Conservation (phyloP, 2,329 filamentous ascomycete genomes). For the Berkeleyomyces rouxiae region DNA sequence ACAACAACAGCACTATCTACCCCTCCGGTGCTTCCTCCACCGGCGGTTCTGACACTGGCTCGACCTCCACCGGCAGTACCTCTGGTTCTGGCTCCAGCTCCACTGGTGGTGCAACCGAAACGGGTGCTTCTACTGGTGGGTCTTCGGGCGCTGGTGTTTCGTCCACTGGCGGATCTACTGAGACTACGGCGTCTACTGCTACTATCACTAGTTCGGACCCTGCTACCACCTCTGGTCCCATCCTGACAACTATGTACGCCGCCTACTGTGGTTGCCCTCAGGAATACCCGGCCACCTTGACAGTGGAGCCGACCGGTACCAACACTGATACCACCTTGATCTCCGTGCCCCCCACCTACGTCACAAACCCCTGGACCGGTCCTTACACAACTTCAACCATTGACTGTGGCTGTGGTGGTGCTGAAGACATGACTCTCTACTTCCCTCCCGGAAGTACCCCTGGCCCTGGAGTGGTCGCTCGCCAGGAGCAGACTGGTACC, state of each 20-base stretch:
- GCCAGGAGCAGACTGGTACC: slow-evolving; percentile 5
- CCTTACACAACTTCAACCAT: slow-evolving; percentile 8
- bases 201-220: not conserved
- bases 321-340: slow-evolving; percentile 6
- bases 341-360: slow-evolving; percentile 3
- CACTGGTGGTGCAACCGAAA: not conserved
- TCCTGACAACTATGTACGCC: not conserved
- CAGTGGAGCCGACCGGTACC: slow-evolving; percentile 7
- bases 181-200: not conserved
- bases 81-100: not conserved
- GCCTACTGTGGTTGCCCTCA: slow-evolving; percentile 10
- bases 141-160: not conserved
- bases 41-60: not conserved
- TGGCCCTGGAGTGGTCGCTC: not conserved
- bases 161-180: not conserved
- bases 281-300: slow-evolving; percentile 7
- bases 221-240: not conserved
- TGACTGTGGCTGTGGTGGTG: slow-evolving; percentile 2
- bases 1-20: not conserved
- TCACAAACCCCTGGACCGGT: slow-evolving; percentile 9
- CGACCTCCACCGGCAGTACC: not conserved
- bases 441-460: slow-evolving; percentile 8
- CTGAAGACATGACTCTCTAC: slow-evolving; percentile 7
- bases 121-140: not conserved
- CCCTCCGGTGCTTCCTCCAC: not conserved